A percentile compares a stretch with the other conserved stretches of the same genome.
Conservation (phyloP, 768 basidiomycete species). For the Lactarius sanguifluus region DNA sequence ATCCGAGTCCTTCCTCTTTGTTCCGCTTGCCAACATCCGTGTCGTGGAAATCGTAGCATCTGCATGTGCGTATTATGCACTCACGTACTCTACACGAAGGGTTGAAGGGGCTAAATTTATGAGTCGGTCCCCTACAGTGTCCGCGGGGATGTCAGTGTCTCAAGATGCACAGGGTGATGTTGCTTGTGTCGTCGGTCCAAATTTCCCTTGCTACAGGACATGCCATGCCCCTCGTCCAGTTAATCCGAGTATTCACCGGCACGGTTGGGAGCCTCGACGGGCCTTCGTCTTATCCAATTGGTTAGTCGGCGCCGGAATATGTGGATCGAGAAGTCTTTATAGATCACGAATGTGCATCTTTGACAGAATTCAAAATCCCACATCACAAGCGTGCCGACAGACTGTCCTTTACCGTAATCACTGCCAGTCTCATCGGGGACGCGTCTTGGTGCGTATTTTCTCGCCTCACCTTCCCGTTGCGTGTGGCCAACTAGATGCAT, state of each 20-base stretch:
- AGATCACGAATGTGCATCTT: conserved; percentile 19
- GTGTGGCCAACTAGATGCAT: not conserved
- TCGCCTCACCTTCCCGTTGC: not conserved
- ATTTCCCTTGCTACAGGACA: conserved; percentile 19
- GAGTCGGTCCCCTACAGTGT: not conserved
- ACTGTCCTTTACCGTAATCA: not conserved
- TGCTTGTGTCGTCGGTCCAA: conserved; percentile 11
- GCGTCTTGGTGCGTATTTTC: conserved; percentile 12
- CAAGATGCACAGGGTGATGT: conserved; percentile 7
- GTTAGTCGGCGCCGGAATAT: conserved; percentile 13
- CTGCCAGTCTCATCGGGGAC: conserved; percentile 17
- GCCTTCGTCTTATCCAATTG: not conserved
- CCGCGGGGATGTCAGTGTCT: not conserved
- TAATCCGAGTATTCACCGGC: conserved; percentile 9
- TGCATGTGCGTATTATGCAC: conserved; percentile 15
- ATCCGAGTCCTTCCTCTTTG: no score
- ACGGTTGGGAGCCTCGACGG: not conserved
- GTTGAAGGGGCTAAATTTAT: conserved; percentile 11
- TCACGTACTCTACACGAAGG: conserved; percentile 5
- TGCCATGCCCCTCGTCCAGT: conserved; percentile 14
- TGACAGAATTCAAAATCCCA: not conserved
- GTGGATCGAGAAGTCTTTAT: conserved; percentile 11
- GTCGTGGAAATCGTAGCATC: not conserved
- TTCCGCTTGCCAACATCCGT: not conserved
- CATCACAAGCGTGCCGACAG: not conserved